Conservation (phyloP, 352 stramenopile genomes). For the Phytophthora melonis region DNA sequence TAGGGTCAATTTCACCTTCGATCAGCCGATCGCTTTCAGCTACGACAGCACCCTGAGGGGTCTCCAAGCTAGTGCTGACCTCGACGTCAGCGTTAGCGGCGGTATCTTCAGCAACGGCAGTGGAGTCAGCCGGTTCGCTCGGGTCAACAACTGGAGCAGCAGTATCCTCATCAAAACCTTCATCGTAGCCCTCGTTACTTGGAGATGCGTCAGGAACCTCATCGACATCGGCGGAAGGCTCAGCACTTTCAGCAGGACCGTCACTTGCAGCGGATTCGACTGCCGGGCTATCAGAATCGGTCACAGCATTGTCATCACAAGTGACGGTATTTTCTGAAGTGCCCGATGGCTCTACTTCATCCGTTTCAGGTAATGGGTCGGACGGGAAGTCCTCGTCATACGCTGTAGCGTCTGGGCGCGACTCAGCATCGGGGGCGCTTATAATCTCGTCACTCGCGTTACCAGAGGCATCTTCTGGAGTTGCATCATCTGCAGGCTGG, state of each 20-base stretch:
- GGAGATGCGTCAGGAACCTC: not conserved
- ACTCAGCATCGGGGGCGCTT: not conserved
- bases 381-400: slow-evolving; percentile 30
- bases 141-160: not conserved
- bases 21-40: slow-evolving; percentile 1
- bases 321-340: not conserved
- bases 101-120: not conserved
- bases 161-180: slow-evolving; percentile 47
- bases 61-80: not conserved
- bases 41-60: not conserved
- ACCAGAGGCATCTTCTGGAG: not conserved
- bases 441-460: slow-evolving; percentile 2
- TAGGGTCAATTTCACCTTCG: slow-evolving; percentile 1
- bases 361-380: not conserved
- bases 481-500: not conserved
- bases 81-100: not conserved
- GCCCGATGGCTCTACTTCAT: slow-evolving; percentile 5
- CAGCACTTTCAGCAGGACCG: not conserved
- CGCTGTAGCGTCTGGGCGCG: not conserved
- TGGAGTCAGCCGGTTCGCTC: slow-evolving; percentile 2
- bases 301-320: not conserved
- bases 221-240: not conserved
- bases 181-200: slow-evolving; percentile 33
- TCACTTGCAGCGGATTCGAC: slow-evolving; percentile 2
- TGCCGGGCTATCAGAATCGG: slow-evolving; percentile 1